phyloP scores from a whole-genome alignment of 2,329 filamentous ascomycete genomes.

The Pseudomassariella vexata region DNA sequence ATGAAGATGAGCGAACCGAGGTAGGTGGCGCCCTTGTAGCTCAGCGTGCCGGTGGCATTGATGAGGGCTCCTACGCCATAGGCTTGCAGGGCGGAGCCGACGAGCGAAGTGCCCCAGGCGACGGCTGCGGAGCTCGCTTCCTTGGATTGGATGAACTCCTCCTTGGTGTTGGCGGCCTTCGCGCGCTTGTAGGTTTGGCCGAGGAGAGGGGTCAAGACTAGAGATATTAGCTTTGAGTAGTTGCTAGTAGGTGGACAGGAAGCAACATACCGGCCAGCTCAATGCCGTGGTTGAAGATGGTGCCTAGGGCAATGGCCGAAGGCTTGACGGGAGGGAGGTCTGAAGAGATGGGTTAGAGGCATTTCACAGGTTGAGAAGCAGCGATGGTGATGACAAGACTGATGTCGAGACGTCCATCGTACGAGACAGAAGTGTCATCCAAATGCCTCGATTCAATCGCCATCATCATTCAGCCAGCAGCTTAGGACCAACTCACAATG shows the following conservation, averaged over 20 bases:
- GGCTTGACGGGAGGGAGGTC: slow-evolving; percentile 80
- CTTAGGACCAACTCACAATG: slow-evolving; percentile 43
- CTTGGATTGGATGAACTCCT: slow-evolving; percentile 92
- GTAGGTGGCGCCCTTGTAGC: slow-evolving; percentile 96
- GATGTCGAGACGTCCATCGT: no score
- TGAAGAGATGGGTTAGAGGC: slow-evolving; percentile 20
- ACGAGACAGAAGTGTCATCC: no score
- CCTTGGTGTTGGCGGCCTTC: slow-evolving; percentile 86
- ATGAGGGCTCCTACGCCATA: slow-evolving; percentile 87
- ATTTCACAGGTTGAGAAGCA: slow-evolving; percentile 1
- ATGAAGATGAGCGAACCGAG: slow-evolving; percentile 87
- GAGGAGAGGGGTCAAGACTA: slow-evolving; percentile 79
- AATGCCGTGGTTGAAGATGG: slow-evolving; percentile 88
- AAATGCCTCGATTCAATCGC: no score
- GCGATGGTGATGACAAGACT: not conserved
- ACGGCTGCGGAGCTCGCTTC: slow-evolving; percentile 83
- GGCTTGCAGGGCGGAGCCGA: slow-evolving; percentile 82
- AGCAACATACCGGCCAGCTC: slow-evolving; percentile 59
- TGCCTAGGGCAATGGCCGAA: slow-evolving; percentile 93
- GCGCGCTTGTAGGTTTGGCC: slow-evolving; percentile 92
- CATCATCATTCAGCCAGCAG: no score
- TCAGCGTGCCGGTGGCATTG: slow-evolving; percentile 91
- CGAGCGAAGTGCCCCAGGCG: slow-evolving; percentile 83
- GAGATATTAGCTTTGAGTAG: not conserved
- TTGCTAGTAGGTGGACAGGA: not conserved